A percentile compares a stretch with the other conserved stretches of the same genome.
phyloP scores from a whole-genome alignment of 495 filamentous ascomycete genomes.

The Aspergillus incahuasiensis region DNA sequence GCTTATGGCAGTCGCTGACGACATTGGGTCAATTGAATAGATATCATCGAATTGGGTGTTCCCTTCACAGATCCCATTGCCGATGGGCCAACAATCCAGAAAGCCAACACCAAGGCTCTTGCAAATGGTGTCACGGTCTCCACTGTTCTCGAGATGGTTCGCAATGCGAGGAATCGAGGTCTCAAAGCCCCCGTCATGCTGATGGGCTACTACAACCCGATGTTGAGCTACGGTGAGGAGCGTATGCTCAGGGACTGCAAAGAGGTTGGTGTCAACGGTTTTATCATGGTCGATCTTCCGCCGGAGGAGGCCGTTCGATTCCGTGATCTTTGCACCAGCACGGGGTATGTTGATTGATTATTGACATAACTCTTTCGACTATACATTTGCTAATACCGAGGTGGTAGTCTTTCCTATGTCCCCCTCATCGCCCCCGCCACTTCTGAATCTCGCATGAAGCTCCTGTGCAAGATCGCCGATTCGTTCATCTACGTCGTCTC shows the following conservation, averaged over 20 bases:
- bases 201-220: conserved; percentile 99
- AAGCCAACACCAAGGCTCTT: conserved; percentile 81
- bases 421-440: conserved; percentile 93
- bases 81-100: conserved; percentile 92
- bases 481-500: conserved; percentile 99
- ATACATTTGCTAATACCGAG: not conserved
- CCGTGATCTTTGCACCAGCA: conserved; percentile 72
- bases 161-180: conserved; percentile 68
- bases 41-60: conserved; percentile 55
- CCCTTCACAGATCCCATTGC: conserved; percentile 98
- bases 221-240: conserved; percentile 91
- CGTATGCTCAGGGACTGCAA: conserved; percentile 78
- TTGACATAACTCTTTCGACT: not conserved
- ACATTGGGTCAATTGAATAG: conserved; percentile 16
- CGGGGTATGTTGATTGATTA: too few species aligned
- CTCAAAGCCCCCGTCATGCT: conserved; percentile 78
- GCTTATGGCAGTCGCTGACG: not conserved
- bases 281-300: conserved; percentile 94
- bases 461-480: conserved; percentile 94
- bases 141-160: conserved; percentile 72
- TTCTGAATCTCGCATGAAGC: conserved; percentile 85
- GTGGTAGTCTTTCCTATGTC: conserved; percentile 76
- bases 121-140: conserved; percentile 81
- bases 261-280: conserved; percentile 86
- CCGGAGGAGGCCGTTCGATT: conserved; percentile 96